Percentiles rank a stretch among this genome's conserved stretches.
These are phyloP conservation scores for Senna siamea DNA, from an alignment of 306 rosid species.

Conservation along the genomic window DNA sequence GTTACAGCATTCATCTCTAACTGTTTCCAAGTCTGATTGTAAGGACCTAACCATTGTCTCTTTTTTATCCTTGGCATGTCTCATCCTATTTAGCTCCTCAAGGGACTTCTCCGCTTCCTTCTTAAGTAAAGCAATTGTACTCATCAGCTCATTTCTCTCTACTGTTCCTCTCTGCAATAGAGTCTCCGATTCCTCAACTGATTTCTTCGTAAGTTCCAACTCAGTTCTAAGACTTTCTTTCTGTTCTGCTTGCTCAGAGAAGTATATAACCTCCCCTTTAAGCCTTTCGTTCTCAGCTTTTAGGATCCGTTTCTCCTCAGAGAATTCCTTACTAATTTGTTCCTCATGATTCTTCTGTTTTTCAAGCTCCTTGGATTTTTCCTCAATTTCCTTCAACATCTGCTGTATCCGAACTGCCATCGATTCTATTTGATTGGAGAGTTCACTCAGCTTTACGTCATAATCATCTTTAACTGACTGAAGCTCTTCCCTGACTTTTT, in stretches of 20 bases:
- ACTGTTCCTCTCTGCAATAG: slow-evolving; percentile 50
- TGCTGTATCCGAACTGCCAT: slow-evolving; percentile 59
- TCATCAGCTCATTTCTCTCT: slow-evolving; percentile 65
- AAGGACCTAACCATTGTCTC: slow-evolving; percentile 48
- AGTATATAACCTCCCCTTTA: slow-evolving; percentile 46
- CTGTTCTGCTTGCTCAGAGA: slow-evolving; percentile 55
- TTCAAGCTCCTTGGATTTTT: slow-evolving; percentile 65
- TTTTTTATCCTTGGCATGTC: slow-evolving; percentile 56
- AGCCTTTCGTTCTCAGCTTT: slow-evolving; percentile 67
- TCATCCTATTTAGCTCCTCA: slow-evolving; percentile 54
- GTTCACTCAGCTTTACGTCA: slow-evolving; percentile 54
- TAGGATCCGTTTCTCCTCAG: slow-evolving; percentile 58
- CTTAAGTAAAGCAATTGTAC: slow-evolving; percentile 55
- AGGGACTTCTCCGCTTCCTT: slow-evolving; percentile 62
- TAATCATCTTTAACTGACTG: slow-evolving; percentile 53
- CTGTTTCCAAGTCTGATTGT: slow-evolving; percentile 63
- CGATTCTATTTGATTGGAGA: slow-evolving; percentile 55
- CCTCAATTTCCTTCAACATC: slow-evolving; percentile 62
- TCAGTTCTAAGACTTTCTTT: slow-evolving; percentile 50
- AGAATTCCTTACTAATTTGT: slow-evolving; percentile 56
- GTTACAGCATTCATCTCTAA: slow-evolving; percentile 62
- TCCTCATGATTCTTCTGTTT: slow-evolving; percentile 53
- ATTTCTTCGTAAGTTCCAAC: slow-evolving; percentile 61
- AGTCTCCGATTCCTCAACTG: slow-evolving; percentile 59
- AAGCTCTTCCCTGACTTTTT: slow-evolving; percentile 59